Conservation (phyloP, 2,329 filamentous ascomycete species). For the Teratosphaeria destructans region DNA sequence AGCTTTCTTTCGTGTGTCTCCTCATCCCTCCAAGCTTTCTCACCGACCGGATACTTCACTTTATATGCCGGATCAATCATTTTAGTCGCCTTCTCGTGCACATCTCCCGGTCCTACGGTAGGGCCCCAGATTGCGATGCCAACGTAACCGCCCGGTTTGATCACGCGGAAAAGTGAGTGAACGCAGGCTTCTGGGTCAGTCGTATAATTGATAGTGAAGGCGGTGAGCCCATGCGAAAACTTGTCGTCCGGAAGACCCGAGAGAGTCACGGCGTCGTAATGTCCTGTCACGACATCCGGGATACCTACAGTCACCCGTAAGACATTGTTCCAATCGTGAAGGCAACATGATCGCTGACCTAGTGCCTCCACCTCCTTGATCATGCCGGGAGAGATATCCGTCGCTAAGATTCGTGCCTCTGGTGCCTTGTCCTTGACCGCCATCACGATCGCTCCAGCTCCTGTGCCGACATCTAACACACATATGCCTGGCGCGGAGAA, state of each 20-base stretch:
- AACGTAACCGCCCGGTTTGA: not conserved
- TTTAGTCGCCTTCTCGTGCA: not conserved
- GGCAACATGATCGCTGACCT: not conserved
- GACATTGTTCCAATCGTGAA: not conserved
- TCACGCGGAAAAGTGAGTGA: not conserved
- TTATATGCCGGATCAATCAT: not conserved
- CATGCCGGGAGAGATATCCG: conserved; percentile 1
- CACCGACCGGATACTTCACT: not conserved
- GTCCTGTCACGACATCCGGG: not conserved
- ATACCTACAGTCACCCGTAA: not conserved
- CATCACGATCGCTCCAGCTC: not conserved
- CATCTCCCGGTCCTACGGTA: not conserved
- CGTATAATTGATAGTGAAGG: not conserved
- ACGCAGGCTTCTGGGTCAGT: not conserved
- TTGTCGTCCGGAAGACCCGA: not conserved
- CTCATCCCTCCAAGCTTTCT: not conserved
- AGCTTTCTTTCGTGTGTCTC: not conserved
- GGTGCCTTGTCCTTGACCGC: not conserved
- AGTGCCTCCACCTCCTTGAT: not conserved
- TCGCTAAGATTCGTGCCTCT: not conserved
- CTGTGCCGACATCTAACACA: not conserved
- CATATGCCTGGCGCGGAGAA: not conserved
- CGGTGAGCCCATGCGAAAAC: not conserved
- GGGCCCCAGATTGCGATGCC: not conserved
- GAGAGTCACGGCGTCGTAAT: not conserved